Evolutionary conservation across 1,284 basidiomycete genomes (phyloP).

Genomic region (Tausonia pullulans): DNA sequence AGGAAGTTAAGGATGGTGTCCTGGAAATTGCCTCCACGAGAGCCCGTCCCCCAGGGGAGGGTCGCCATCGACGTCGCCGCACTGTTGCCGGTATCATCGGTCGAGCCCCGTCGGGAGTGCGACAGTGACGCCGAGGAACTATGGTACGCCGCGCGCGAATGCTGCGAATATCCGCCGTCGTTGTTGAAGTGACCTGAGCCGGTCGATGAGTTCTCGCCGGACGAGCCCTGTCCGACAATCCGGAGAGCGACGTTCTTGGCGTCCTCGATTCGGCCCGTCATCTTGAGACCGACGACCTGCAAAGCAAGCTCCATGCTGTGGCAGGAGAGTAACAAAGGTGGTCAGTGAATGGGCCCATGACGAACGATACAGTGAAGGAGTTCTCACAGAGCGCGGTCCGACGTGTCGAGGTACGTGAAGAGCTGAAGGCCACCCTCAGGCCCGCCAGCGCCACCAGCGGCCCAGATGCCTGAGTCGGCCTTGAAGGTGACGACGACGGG

Average conservation of each 20-base stretch:
- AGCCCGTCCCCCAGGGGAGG: constrained; percentile 2
- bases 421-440: constrained; percentile 41
- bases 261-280: constrained; percentile 89
- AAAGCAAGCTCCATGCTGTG: constrained; percentile 83
- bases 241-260: constrained; percentile 70
- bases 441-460: background rate
- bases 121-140: constrained; percentile 26
- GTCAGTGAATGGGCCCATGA: constrained; percentile 19
- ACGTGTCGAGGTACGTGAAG: constrained; percentile 84
- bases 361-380: constrained; percentile 6
- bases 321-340: constrained; percentile 1
- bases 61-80: constrained; percentile 43
- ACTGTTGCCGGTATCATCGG: constrained; percentile 40
- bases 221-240: constrained; percentile 39
- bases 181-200: background rate
- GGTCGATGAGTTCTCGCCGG: background rate
- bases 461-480: constrained; percentile 29
- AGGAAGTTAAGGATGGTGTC: constrained; percentile 67
- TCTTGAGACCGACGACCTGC: constrained; percentile 87
- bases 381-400: constrained; percentile 70
- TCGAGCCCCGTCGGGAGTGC: constrained; percentile 42
- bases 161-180: constrained; percentile 39
- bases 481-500: constrained; percentile 83
- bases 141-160: constrained; percentile 41
- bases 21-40: constrained; percentile 50